A percentile compares a stretch with the other conserved stretches of the same genome.
Evolutionary conservation across 2,329 filamentous ascomycete genomes (phyloP).

Genomic region (Pseudogymnoascus sp.): DNA sequence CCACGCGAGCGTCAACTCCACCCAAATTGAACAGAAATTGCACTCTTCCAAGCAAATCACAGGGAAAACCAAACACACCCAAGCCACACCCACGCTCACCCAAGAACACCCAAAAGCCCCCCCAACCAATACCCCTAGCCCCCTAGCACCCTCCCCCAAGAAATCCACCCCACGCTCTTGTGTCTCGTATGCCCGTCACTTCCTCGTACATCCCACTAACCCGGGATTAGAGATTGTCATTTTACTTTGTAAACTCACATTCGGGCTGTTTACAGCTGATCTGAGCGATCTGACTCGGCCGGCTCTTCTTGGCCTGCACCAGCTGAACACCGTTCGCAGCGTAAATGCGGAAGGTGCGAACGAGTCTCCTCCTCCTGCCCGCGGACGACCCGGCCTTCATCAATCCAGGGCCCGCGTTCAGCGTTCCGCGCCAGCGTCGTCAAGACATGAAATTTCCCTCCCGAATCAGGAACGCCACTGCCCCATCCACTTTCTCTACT

Average conservation of each 20-base stretch:
- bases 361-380: background rate
- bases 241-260: constrained; percentile 1
- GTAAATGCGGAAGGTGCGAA: constrained; percentile 4
- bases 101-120: no score
- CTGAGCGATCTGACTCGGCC: background rate
- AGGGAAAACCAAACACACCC: background rate
- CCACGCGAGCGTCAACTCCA: background rate
- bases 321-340: background rate
- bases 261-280: background rate
- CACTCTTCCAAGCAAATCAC: background rate
- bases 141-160: background rate
- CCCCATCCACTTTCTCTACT: background rate
- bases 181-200: background rate
- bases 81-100: background rate
- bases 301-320: background rate
- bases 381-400: background rate
- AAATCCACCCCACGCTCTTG: constrained; percentile 1
- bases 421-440: background rate
- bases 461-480: background rate
- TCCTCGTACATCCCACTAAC: background rate
- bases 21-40: background rate
- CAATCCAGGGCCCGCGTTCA: background rate
- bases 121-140: no score
- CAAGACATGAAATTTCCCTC: background rate
- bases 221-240: constrained; percentile 3